A percentile compares a stretch with the other conserved stretches of the same genome.
phyloP scores from a whole-genome alignment of 495 filamentous ascomycete species.

The Aspergillus asperescens region DNA sequence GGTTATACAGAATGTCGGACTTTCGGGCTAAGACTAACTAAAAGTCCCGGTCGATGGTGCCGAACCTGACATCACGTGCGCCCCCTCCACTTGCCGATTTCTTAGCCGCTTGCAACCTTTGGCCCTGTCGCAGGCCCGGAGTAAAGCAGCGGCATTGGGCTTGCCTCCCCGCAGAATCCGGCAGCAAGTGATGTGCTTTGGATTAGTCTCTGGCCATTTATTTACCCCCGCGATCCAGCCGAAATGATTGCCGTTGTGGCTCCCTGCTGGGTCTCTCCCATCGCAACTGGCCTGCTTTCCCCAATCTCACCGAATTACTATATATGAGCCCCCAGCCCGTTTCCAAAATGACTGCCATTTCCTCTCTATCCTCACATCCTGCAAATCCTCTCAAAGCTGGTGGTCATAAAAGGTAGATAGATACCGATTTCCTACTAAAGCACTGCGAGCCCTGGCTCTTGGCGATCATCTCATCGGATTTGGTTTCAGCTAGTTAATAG shows the following conservation, averaged over 20 bases:
- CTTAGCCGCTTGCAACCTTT: conserved; percentile 19
- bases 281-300: conserved; percentile 15
- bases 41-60: conserved; percentile 30
- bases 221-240: conserved; percentile 33
- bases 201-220: not conserved
- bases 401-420: conserved; percentile 1
- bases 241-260: conserved; percentile 40
- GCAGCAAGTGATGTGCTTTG: not conserved
- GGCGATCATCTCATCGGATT: not conserved
- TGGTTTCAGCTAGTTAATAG: not conserved
- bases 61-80: conserved; percentile 27
- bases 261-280: conserved; percentile 24
- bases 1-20: no score
- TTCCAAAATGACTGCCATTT: conserved; percentile 9
- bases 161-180: conserved; percentile 16
- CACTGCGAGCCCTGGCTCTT: not conserved
- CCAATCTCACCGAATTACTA: conserved; percentile 27
- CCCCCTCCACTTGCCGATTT: conserved; percentile 32
- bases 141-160: conserved; percentile 25
- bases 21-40: no score
- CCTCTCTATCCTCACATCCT: conserved; percentile 3
- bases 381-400: not conserved
- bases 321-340: conserved; percentile 25
- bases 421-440: not conserved
- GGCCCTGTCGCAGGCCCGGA: conserved; percentile 15